Evolutionary conservation across 257 asterid species (phyloP).

Genomic region (Solanum lycopersicoides): DNA sequence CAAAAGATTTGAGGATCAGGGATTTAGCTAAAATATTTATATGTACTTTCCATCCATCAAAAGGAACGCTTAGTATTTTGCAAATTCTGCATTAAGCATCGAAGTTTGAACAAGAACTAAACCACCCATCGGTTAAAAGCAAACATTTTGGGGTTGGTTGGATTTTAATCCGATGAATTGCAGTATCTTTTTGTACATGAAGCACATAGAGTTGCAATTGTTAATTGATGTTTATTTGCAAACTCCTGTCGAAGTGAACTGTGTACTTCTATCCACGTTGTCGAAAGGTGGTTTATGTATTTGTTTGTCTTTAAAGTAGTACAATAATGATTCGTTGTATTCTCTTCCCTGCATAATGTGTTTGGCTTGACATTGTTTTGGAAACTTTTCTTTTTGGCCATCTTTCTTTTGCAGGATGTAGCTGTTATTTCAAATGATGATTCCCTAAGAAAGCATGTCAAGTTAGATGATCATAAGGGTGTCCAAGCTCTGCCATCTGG

Average conservation of each 20-base stretch:
- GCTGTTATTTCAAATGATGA: not conserved
- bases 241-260: not conserved
- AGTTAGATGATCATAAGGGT: not conserved
- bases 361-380: not conserved
- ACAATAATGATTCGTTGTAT: not conserved
- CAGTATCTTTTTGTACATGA: not conserved
- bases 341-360: not conserved
- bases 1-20: not conserved
- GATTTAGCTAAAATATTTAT: not conserved
- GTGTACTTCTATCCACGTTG: not conserved
- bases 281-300: not conserved
- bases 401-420: not conserved
- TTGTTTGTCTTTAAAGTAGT: not conserved
- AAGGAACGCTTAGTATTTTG: not conserved
- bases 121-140: not conserved
- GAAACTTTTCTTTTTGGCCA: not conserved
- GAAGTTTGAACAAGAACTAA: not conserved
- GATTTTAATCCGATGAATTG: not conserved
- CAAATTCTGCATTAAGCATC: not conserved
- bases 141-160: not conserved
- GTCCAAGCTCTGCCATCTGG: constrained; percentile 3
- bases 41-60: not conserved
- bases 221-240: not conserved
- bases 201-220: not conserved
- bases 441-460: not conserved